Evolutionary conservation across 2,329 filamentous ascomycete genomes (phyloP).

Genomic region (Passalora sequoiae): DNA sequence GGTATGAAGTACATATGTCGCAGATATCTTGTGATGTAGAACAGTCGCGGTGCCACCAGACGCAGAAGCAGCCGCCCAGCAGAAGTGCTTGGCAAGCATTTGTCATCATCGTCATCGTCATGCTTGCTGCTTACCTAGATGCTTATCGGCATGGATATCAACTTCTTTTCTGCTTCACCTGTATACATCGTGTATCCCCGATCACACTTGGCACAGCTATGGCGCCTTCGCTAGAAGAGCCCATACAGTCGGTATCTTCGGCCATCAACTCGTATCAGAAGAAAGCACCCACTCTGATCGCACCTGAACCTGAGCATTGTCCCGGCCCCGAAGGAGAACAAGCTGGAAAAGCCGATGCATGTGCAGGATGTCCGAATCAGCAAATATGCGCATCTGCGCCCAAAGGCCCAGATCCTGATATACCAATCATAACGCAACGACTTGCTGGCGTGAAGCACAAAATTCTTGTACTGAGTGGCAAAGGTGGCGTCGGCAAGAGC

Average conservation of each 20-base stretch:
- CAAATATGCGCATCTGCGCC: conserved; percentile 88
- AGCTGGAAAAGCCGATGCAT: conserved; percentile 67
- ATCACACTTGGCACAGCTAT: conserved; percentile 44
- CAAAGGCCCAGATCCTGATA: conserved; percentile 92
- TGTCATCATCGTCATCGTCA: conserved; percentile 8
- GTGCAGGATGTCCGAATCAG: conserved; percentile 93
- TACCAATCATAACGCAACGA: conserved; percentile 78
- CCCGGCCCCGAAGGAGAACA: conserved; percentile 78
- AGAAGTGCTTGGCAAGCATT: conserved; percentile 5
- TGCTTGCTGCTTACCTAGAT: too few species aligned
- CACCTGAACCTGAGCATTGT: conserved; percentile 79
- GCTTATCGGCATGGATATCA: too few species aligned
- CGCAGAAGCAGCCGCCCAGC: too few species aligned
- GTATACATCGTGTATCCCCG: background rate
- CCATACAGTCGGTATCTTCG: conserved; percentile 49
- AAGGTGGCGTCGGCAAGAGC: conserved; percentile 94
- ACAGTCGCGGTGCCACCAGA: too few species aligned
- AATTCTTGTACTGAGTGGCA: conserved; percentile 85
- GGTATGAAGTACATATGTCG: too few species aligned
- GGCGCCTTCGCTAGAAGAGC: conserved; percentile 75
- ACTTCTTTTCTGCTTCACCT: too few species aligned
- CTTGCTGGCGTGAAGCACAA: conserved; percentile 82
- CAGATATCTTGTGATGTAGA: too few species aligned
- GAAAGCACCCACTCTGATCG: conserved; percentile 53
- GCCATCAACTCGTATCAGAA: conserved; percentile 70